Conservation (phyloP, 805 yeast species). For the Teunomyces cretensis region DNA sequence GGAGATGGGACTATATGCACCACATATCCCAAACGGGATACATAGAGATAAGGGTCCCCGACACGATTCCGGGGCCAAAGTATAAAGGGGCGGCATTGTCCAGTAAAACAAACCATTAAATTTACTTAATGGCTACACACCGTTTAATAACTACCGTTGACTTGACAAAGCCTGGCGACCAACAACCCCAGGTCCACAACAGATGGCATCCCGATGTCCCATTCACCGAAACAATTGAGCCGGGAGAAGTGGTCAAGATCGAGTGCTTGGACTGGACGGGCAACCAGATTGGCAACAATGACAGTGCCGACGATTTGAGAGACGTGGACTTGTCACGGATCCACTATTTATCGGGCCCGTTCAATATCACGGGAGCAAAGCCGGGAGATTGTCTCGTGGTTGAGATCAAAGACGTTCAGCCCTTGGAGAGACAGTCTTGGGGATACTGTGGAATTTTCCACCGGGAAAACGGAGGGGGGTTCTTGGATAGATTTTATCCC, state of each 20-base stretch:
- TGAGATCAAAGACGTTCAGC: slow-evolving; percentile 52
- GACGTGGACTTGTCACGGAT: slow-evolving; percentile 45
- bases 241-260: slow-evolving; percentile 44
- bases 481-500: slow-evolving; percentile 49
- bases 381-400: slow-evolving; percentile 51
- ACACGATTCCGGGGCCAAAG: background rate
- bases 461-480: slow-evolving; percentile 52
- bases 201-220: slow-evolving; percentile 58
- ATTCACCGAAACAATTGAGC: slow-evolving; percentile 35
- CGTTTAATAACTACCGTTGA: slow-evolving; percentile 32
- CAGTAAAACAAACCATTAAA: too few relatives aligned
- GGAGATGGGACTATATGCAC: background rate
- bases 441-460: slow-evolving; percentile 52
- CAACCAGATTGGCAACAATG: slow-evolving; percentile 47
- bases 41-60: background rate
- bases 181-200: slow-evolving; percentile 49
- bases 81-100: too few relatives aligned
- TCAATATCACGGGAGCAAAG: slow-evolving; percentile 43
- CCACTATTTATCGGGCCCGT: slow-evolving; percentile 52
- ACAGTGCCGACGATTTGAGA: slow-evolving; percentile 48
- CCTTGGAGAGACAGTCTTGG: slow-evolving; percentile 53
- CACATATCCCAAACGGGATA: background rate
- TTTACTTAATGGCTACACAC: slow-evolving; percentile 23
- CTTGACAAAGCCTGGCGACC: slow-evolving; percentile 44
- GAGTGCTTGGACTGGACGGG: slow-evolving; percentile 60